Evolutionary conservation across 805 yeast genomes (phyloP), one percentile per base, ranked within the genome.

Genomic region (Brettanomyces custersianus): DNA sequence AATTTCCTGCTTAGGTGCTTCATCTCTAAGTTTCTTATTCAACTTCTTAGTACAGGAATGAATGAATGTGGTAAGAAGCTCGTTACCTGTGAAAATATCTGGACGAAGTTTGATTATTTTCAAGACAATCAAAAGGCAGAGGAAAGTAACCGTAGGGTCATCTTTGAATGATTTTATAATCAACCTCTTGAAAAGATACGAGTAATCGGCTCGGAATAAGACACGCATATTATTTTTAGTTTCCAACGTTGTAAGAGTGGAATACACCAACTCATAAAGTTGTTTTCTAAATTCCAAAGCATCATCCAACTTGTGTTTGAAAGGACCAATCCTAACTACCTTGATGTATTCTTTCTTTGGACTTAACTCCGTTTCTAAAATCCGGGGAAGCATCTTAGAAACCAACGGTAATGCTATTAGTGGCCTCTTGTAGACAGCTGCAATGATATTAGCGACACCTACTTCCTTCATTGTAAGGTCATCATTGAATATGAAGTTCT

Each of bases 271-370:
- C 49, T 84, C 94, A 53, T 78, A 81, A 5, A 82, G 66, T 26
- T 80, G 69, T 50, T 81, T 81, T 36, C 95, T 66, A 40, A 75
- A 72, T 40, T 77, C 85, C 27, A 82, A 62, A 0, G 87, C 92
- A 44, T 78, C 80, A 48, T 85, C 95, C 27, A 83, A 71, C 41
- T 77, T 76, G 51, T 83, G 88, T 51, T 82, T 83, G 63, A 80
- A 84, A 0, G 94, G 94, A 2, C 95, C 95, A 74, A 86, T 83
- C 32, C 79, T 80, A 23, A 85, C 77, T 15, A 68, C 62, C 37
- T 77, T 77, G 31, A 80, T 72, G 47, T 73, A 77, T 38, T 72
- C 70, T 22, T 67, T 70, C 43, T 70, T 71, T 1, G 77, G 65
- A 10, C 57, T 58, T 31, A 82, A 63, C 48, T 81, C 85, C 4